Percentiles rank a stretch among this genome's conserved stretches.
phyloP scores from a whole-genome alignment of 1,139 yeast genomes.

The Kodamaea plutei region DNA sequence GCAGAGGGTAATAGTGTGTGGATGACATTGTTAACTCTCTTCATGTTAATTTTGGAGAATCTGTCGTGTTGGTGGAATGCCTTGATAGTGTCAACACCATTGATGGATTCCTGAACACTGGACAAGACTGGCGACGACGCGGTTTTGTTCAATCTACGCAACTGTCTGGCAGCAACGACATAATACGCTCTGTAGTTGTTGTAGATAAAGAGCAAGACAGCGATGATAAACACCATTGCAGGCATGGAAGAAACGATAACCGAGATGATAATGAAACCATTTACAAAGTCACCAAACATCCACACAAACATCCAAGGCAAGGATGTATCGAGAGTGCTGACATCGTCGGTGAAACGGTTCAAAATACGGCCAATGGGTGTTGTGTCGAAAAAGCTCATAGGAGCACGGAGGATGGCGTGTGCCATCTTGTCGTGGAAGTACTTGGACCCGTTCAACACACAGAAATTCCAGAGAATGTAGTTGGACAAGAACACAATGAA shows the following conservation, averaged over 20 bases:
- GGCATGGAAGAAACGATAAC: conserved; percentile 24
- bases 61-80: conserved; percentile 23
- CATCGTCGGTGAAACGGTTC: conserved; percentile 29
- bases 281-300: conserved; percentile 14
- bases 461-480: conserved; percentile 24
- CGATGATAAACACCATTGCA: conserved; percentile 19
- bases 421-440: conserved; percentile 27
- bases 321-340: conserved; percentile 20
- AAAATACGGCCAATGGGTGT: conserved; percentile 30
- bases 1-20: conserved; percentile 14
- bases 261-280: conserved; percentile 16
- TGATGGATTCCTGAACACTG: conserved; percentile 26
- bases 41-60: conserved; percentile 17
- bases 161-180: conserved; percentile 26
- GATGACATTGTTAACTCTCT: conserved; percentile 14
- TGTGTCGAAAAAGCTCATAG: conserved; percentile 32
- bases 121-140: conserved; percentile 25
- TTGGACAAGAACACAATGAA: conserved; percentile 21
- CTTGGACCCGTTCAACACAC: conserved; percentile 23
- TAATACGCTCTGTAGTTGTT: conserved; percentile 20
- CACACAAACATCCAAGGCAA: conserved; percentile 24
- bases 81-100: conserved; percentile 28
- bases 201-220: conserved; percentile 19
- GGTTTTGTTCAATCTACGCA: conserved; percentile 22
- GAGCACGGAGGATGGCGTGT: conserved; percentile 22